phyloP scores from a whole-genome alignment of 1,284 basidiomycete genomes.

The Testicularia cyperi region DNA sequence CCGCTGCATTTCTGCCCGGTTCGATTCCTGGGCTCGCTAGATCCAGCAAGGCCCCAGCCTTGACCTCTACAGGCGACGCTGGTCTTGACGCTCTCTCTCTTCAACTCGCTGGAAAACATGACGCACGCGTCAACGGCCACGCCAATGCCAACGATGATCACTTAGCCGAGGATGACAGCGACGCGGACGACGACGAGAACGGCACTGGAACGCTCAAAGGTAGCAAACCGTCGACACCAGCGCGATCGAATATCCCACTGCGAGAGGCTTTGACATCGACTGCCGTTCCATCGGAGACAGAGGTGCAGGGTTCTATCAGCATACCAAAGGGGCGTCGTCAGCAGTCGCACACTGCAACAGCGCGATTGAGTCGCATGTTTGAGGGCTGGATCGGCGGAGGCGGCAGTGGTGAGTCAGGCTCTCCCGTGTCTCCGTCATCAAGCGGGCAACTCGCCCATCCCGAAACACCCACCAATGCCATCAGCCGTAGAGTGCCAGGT shows the following conservation, averaged over 20 bases:
- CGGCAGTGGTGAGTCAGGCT: constrained; percentile 11
- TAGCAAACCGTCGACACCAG: constrained; percentile 15
- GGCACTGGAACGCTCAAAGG: constrained; percentile 22
- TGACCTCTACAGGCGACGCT: constrained; percentile 23
- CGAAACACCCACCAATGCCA: constrained; percentile 18
- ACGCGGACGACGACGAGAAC: constrained; percentile 20
- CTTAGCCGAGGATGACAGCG: too few species aligned
- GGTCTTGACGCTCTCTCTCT: constrained; percentile 32
- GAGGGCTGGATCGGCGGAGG: constrained; percentile 46
- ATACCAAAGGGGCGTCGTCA: constrained; percentile 21
- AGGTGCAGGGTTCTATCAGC: constrained; percentile 5
- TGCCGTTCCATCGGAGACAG: not conserved
- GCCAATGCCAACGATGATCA: too few species aligned
- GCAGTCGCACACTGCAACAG: constrained; percentile 31
- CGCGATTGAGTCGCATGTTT: constrained; percentile 48
- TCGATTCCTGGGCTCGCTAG: constrained; percentile 8
- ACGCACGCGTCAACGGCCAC: too few species aligned
- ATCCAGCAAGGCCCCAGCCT: constrained; percentile 1
- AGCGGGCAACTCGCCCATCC: constrained; percentile 3
- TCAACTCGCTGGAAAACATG: too few species aligned
- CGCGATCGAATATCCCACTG: not conserved
- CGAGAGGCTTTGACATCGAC: not conserved
- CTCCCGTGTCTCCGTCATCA: constrained; percentile 10
- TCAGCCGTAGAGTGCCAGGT: constrained; percentile 8
- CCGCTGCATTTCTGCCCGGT: constrained; percentile 19